These are phyloP conservation scores for Wallacemonas sp. DNA, from an alignment of 208 protist genomes.

Conservation along the genomic window DNA sequence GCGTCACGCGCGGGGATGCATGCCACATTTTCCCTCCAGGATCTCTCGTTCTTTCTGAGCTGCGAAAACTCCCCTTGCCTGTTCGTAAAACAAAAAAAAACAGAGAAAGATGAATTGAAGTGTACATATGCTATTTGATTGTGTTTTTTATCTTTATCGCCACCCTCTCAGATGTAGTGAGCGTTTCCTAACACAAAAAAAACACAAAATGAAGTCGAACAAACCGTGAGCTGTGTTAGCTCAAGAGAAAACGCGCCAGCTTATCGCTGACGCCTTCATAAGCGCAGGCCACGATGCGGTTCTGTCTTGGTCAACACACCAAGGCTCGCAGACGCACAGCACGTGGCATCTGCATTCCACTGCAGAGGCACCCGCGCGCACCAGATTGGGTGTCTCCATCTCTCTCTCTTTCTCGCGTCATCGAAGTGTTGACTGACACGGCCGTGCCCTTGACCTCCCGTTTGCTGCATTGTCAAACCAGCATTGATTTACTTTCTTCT, in stretches of 20 bases:
- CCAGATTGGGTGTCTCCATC: no score
- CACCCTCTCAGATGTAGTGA: constrained; percentile 6
- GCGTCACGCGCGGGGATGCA: background rate
- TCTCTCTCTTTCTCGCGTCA: no score
- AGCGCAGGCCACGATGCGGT: no score
- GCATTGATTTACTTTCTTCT: background rate
- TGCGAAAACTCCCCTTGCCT: background rate
- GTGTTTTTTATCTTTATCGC: constrained; percentile 3
- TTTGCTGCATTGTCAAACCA: background rate
- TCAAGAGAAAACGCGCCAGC: no score
- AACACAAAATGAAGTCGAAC: background rate
- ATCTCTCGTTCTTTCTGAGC: background rate
- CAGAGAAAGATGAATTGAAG: background rate
- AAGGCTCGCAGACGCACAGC: no score
- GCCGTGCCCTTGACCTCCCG: no score
- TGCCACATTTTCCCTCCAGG: background rate
- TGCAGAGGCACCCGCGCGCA: no score
- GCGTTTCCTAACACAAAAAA: background rate
- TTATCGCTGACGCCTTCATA: no score
- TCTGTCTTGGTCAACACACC: no score
- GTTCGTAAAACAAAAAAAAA: constrained; percentile 19
- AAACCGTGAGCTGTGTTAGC: no score
- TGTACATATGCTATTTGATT: background rate
- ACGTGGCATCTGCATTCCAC: no score
- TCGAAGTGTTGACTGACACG: no score